These are phyloP conservation scores for Alternaria tenuissima DNA, from an alignment of 2,329 filamentous ascomycete genomes.

Conservation along the genomic window DNA sequence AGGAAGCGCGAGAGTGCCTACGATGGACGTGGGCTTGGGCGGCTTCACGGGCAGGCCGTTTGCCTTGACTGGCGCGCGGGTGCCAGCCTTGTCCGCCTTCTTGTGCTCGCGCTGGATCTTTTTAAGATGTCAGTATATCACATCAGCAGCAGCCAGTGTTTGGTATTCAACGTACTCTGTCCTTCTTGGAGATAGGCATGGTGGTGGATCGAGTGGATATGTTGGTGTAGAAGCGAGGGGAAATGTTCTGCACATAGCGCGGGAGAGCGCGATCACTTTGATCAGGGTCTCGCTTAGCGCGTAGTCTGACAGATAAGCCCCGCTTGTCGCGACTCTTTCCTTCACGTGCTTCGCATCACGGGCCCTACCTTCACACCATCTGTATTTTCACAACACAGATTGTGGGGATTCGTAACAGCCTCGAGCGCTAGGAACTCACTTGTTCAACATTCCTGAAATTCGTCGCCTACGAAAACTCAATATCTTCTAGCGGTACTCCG, in stretches of 20 bases:
- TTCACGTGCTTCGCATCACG: not conserved
- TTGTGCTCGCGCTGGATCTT: constrained; percentile 64
- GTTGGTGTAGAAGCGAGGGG: constrained; percentile 1
- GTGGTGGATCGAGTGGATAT: constrained; percentile 13
- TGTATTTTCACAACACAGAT: not conserved
- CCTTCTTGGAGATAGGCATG: constrained; percentile 62
- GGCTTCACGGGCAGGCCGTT: constrained; percentile 65
- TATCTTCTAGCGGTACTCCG: not conserved
- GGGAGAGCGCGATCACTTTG: constrained; percentile 6
- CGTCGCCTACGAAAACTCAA: not conserved
- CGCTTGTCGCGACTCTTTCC: not conserved
- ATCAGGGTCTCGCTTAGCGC: constrained; percentile 14
- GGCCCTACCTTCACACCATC: not conserved
- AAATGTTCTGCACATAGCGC: constrained; percentile 10
- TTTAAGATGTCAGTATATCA: not conserved
- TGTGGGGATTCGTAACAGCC: no score
- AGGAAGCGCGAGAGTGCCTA: constrained; percentile 34
- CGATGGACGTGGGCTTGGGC: constrained; percentile 61
- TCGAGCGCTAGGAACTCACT: not conserved
- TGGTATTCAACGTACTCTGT: constrained; percentile 43
- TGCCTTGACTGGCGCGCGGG: constrained; percentile 62
- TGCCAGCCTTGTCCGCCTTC: constrained; percentile 63
- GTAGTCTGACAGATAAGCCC: constrained; percentile 7
- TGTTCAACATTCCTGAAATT: not conserved
- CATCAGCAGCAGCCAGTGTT: not conserved